Percentiles rank a stretch among this genome's conserved stretches.
phyloP scores from a whole-genome alignment of 768 basidiomycete genomes.

The Boletus pseudo-olivaceus region DNA sequence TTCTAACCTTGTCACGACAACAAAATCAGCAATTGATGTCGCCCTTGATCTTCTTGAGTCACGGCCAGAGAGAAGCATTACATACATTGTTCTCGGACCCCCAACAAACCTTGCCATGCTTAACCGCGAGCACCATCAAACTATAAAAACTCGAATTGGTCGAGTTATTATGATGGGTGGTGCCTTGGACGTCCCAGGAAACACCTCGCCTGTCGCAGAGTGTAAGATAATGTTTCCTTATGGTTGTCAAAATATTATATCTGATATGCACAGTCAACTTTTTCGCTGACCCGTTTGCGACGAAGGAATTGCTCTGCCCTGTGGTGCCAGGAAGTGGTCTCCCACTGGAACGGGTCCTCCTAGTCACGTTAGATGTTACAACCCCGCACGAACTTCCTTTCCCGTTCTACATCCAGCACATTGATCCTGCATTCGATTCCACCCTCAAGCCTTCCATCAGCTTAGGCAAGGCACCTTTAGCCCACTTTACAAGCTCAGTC shows the following conservation, averaged over 20 bases:
- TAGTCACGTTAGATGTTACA: slow-evolving; percentile 81
- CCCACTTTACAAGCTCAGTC: slow-evolving; percentile 79
- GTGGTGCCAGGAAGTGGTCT: slow-evolving; percentile 38
- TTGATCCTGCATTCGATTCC: slow-evolving; percentile 62
- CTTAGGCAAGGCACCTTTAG: slow-evolving; percentile 52
- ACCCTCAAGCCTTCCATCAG: slow-evolving; percentile 45
- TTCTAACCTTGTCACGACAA: slow-evolving; percentile 46
- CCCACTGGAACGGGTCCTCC: slow-evolving; percentile 63
- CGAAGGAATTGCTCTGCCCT: slow-evolving; percentile 59
- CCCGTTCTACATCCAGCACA: slow-evolving; percentile 47
- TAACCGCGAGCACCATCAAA: slow-evolving; percentile 49
- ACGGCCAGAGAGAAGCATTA: slow-evolving; percentile 50
- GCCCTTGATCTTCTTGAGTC: slow-evolving; percentile 52
- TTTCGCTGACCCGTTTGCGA: slow-evolving; percentile 85
- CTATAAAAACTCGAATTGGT: slow-evolving; percentile 58
- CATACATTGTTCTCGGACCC: slow-evolving; percentile 73
- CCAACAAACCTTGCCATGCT: slow-evolving; percentile 77
- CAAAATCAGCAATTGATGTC: slow-evolving; percentile 49
- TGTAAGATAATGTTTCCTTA: slow-evolving; percentile 46
- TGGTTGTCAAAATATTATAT: background rate
- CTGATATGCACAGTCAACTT: slow-evolving; percentile 59
- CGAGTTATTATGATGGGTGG: slow-evolving; percentile 93
- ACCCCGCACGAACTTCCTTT: slow-evolving; percentile 78
- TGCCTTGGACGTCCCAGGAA: slow-evolving; percentile 87
- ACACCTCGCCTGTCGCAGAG: slow-evolving; percentile 77